Base-by-base conservation (phyloP, 1,284 basidiomycete genomes). In the Trametes sp. region DNA sequence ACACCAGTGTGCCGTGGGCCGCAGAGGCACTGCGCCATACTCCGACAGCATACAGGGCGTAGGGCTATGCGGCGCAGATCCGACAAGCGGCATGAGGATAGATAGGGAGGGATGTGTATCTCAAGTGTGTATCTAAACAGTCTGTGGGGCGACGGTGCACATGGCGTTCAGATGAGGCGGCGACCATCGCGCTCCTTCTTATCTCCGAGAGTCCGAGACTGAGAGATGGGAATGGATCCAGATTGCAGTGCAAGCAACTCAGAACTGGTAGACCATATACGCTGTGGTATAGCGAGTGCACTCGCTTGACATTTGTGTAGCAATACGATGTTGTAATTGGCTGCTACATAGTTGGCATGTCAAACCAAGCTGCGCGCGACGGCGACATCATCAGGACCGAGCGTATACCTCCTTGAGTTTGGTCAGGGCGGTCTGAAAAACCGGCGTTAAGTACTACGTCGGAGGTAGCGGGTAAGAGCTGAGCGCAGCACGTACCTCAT, bases 401-500 rank as follows among this genome's bases (percentile, higher is more conserved):
- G 72, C 62, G 64, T 81, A 84, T 13, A 67, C 68, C 28, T 78
- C 76, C 63, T 75, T 80, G 50, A 83, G 65, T 42, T 63, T 73
- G 36, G 54, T 59, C 41, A 83, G 66, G 19, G 82, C 79, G 46
- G 61, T 60, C 82, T 83, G 49, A 2, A 59, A 64, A 45, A 26
- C 54, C 36, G 26, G 6, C 2, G 31, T n/a, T 52, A 16, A 35
- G n/a, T 19, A 13, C 5, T 6, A 6, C 19, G 36, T 14, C 13
- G 54, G 16, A 69, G 52, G 42, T 19, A 26, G 50, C 26, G 44
- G 49, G 36, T n/a, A n/a, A 33, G 19, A 4, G 11, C 23, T 24
- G 5, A 13, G 19, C 14, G 24, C 28, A 38, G 13, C 13, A 66
- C 80, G 41, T 66, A 88, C 90, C 79, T 90, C 87, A 72, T 97